Conservation (phyloP, 2,329 filamentous ascomycete genomes). For the Clonostachys chloroleuca region DNA sequence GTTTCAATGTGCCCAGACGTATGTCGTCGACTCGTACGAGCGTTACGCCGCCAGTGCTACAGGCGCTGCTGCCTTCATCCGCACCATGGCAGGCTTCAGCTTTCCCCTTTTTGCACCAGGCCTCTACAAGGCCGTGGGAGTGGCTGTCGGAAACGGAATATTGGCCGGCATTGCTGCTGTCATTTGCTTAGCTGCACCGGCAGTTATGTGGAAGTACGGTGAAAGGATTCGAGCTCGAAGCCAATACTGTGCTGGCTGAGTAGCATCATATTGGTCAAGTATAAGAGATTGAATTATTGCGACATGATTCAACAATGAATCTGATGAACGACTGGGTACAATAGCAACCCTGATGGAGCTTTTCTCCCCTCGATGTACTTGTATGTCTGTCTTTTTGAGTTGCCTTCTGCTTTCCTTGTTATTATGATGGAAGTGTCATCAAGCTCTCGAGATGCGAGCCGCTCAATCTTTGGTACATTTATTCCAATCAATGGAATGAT, state of each 20-base stretch:
- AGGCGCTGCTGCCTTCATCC: slow-evolving; percentile 49
- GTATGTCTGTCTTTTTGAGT: too few species aligned
- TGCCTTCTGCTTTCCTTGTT: too few species aligned
- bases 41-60: slow-evolving; percentile 31
- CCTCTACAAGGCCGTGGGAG: slow-evolving; percentile 31
- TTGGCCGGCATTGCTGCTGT: slow-evolving; percentile 17
- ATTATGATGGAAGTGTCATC: too few species aligned
- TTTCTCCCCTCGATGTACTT: too few species aligned
- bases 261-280: not conserved
- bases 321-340: too few species aligned
- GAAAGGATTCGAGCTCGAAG: slow-evolving; percentile 1
- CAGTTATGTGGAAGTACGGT: slow-evolving; percentile 3
- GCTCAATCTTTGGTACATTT: too few species aligned
- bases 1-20: slow-evolving; percentile 55
- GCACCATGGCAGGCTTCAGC: slow-evolving; percentile 49
- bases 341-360: too few species aligned
- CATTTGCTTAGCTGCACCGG: slow-evolving; percentile 2
- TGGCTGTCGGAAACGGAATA: slow-evolving; percentile 35
- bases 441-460: too few species aligned
- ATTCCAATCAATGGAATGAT: too few species aligned
- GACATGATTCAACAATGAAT: too few species aligned
- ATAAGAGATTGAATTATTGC: too few species aligned
- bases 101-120: slow-evolving; percentile 53
- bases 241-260: slow-evolving; percentile 3
- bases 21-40: slow-evolving; percentile 48